Evolutionary conservation across 805 yeast genomes (phyloP).

Genomic region (Candida sanyiensis): DNA sequence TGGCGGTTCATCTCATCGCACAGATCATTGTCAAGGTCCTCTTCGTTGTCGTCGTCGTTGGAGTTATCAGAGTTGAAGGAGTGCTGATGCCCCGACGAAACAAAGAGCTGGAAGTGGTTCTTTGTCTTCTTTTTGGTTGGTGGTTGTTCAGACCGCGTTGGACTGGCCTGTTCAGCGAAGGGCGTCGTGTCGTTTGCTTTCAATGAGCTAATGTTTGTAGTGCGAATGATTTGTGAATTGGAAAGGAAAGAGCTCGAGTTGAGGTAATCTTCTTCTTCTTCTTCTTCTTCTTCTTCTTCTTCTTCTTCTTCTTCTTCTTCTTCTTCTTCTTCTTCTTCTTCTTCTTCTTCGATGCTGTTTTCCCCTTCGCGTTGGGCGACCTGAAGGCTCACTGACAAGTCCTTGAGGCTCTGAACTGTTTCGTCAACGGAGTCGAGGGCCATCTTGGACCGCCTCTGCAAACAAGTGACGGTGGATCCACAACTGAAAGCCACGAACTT

Average conservation of each 20-base stretch:
- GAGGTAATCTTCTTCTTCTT: slow-evolving; percentile 19
- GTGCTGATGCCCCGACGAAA: slow-evolving; percentile 2
- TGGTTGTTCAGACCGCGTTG: slow-evolving; percentile 16
- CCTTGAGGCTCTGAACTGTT: slow-evolving; percentile 3
- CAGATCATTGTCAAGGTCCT: slow-evolving; percentile 6
- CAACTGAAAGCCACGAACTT: too few relatives aligned
- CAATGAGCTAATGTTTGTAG: slow-evolving; percentile 18
- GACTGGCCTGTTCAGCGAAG: slow-evolving; percentile 13
- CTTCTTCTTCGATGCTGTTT: background rate
- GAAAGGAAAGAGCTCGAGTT: slow-evolving; percentile 26
- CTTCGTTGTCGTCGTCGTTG: slow-evolving; percentile 19
- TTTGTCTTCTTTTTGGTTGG: slow-evolving; percentile 1
- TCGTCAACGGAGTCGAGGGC: slow-evolving; percentile 1
- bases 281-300: slow-evolving; percentile 10
- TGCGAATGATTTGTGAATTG: slow-evolving; percentile 23
- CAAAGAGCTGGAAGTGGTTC: slow-evolving; percentile 13
- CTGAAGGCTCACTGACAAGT: slow-evolving; percentile 1
- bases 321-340: background rate
- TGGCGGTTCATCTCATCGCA: background rate
- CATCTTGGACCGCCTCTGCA: too few relatives aligned
- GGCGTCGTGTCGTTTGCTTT: slow-evolving; percentile 9
- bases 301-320: slow-evolving; percentile 6
- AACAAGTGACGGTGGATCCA: too few relatives aligned
- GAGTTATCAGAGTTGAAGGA: slow-evolving; percentile 8
- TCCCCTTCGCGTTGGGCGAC: background rate